Conservation (phyloP, 192 early-diverging fungal species). For the Entrophospora sp. region DNA sequence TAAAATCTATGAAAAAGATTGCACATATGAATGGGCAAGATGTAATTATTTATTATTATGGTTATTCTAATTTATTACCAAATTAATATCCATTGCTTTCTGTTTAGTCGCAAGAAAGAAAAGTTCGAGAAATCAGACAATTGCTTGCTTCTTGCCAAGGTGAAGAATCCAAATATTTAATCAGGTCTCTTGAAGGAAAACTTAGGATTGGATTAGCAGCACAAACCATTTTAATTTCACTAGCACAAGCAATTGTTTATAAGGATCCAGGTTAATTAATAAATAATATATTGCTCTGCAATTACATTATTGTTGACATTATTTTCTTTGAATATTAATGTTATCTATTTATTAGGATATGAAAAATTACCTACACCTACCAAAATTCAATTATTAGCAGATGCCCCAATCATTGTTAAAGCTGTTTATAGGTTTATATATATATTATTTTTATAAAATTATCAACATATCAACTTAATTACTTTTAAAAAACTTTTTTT, state of each 20-base stretch:
- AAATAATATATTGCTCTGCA: background rate
- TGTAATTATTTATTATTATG: constrained; percentile 31
- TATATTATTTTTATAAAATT: background rate
- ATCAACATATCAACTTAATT: background rate
- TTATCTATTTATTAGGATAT: constrained; percentile 18
- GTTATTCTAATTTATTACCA: background rate
- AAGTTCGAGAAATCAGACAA: constrained; percentile 65
- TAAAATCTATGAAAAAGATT: constrained; percentile 81
- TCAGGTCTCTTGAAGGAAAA: constrained; percentile 86
- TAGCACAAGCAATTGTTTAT: constrained; percentile 77
- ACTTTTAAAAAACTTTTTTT: too few relatives aligned
- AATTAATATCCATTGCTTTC: background rate
- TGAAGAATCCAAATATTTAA: constrained; percentile 80
- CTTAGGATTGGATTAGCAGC: constrained; percentile 95
- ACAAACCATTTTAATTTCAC: constrained; percentile 76
- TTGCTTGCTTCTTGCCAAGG: constrained; percentile 67
- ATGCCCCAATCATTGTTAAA: constrained; percentile 47
- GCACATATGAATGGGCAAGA: constrained; percentile 66
- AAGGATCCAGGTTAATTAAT: constrained; percentile 39
- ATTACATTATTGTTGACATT: background rate
- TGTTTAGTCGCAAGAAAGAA: constrained; percentile 63
- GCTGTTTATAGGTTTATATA: constrained; percentile 35
- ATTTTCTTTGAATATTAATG: background rate
- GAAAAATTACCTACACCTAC: constrained; percentile 28
- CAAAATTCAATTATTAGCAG: constrained; percentile 24